Conservation (phyloP, 331 rosid species). For the Spiraea crenata region DNA sequence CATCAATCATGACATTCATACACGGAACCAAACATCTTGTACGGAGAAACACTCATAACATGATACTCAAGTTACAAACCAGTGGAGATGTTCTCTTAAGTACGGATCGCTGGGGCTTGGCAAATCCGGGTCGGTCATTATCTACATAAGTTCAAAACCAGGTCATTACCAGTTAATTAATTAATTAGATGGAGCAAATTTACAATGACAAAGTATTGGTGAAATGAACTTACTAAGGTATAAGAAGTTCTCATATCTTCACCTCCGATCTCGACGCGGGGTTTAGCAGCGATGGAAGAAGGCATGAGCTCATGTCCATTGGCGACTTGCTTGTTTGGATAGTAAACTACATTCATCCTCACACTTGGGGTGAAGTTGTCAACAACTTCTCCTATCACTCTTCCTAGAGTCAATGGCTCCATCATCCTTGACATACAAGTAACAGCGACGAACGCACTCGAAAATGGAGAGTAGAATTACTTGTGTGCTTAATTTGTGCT, state of each 20-base stretch:
- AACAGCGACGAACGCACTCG: neutral
- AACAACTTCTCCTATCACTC: constrained; percentile 92
- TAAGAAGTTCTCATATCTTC: constrained; percentile 74
- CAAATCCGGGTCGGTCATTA: constrained; percentile 96
- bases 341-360: constrained; percentile 64
- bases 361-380: constrained; percentile 75
- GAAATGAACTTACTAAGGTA: constrained; percentile 55
- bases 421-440: constrained; percentile 43
- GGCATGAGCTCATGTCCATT: constrained; percentile 89
- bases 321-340: constrained; percentile 54
- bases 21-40: too few species aligned
- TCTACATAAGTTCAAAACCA: constrained; percentile 30
- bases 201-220: neutral
- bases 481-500: neutral
- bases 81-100: constrained; percentile 80
- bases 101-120: constrained; percentile 93
- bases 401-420: constrained; percentile 63
- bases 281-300: constrained; percentile 46
- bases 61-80: constrained; percentile 35
- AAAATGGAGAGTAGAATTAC: neutral
- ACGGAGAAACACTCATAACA: too few species aligned
- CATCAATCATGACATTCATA: too few species aligned
- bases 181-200: too few species aligned
- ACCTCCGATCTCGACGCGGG: constrained; percentile 80
- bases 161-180: neutral